These are phyloP conservation scores for Populus euphratica DNA, from an alignment of 345 rosid species.

Conservation along the genomic window DNA sequence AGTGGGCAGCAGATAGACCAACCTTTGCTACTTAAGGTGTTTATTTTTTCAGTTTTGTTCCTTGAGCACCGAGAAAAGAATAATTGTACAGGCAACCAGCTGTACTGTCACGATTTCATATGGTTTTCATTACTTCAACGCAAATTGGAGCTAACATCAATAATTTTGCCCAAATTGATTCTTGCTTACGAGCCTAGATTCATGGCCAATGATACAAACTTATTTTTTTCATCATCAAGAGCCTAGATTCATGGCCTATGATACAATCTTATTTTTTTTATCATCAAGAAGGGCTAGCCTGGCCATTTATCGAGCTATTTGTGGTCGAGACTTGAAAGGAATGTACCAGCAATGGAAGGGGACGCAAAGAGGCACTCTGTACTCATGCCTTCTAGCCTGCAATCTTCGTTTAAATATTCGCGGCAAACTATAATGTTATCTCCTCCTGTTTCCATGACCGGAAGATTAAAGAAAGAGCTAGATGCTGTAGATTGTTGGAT, in stretches of 20 bases:
- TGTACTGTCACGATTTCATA: background rate
- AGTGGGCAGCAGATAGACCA: conserved; percentile 9
- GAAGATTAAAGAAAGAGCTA: background rate
- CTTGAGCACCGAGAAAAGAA: background rate
- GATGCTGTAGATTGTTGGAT: background rate
- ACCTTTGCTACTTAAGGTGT: background rate
- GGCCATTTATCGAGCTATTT: background rate
- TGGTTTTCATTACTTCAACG: background rate
- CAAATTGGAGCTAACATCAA: background rate
- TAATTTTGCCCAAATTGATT: background rate
- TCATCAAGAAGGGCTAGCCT: no score
- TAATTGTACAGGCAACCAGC: no score
- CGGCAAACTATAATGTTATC: background rate
- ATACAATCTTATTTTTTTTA: background rate
- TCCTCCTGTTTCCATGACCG: background rate
- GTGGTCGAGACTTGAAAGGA: background rate
- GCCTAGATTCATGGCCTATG: conserved; percentile 31
- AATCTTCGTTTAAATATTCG: background rate
- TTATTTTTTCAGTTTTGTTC: background rate
- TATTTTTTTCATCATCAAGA: no score
- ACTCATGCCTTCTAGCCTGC: background rate
- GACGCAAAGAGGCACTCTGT: conserved; percentile 16
- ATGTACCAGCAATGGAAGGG: background rate
- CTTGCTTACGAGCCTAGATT: conserved; percentile 24
- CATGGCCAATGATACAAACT: conserved; percentile 10